Base-by-base conservation (phyloP, 495 filamentous ascomycete genomes). In the Penicillium paxilli region DNA sequence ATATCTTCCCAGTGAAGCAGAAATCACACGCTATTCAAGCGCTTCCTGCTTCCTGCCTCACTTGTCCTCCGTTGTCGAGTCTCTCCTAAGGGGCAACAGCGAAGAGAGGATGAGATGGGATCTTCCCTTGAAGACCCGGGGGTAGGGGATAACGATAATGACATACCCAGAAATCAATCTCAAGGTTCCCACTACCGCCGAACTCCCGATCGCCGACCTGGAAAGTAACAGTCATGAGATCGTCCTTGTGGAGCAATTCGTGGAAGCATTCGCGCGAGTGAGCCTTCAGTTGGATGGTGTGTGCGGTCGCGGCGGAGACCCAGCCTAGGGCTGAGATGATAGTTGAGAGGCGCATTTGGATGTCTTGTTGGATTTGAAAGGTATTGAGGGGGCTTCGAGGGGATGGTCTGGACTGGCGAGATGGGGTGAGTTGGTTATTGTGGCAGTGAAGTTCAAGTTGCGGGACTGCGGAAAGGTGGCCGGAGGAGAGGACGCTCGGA, bases 211-310 rank as follows among this genome's bases (percentile, higher is more conserved):
- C 94, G 59, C 95, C 94, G 53, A 98, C 92, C 78, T 98, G 94
- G 79, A 96, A 98, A 14, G 92, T 94, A 25, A 98, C 93, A 9
- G 92, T 97, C 94, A 98, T 98, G 71, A 87, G 87, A 76, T 98
- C 94, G 71, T 96, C 94, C 61, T 80, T 83, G 76, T 96, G 92
- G 37, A 98, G 85, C 44, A 76, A 70, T 77, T 98, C 94, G 81
- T 96, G 91, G 82, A 97, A 98, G 79, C 94, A 98, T 78, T 98
- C 94, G 67, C 91, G 82, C 55, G 88, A 85, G 71, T 98, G 92
- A 51, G 94, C 85, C 49, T 85, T 84, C 54, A 98, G 85, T 67
- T 95, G 89, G 80, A 98, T 96, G 76, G 91, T 97, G 85, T 98
- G 94, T 58, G 89, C 90, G 52, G 83, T 68, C 51, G 80, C 78